Base-by-base conservation (phyloP, 1,284 basidiomycete species). In the Naganishia cerealis region DNA sequence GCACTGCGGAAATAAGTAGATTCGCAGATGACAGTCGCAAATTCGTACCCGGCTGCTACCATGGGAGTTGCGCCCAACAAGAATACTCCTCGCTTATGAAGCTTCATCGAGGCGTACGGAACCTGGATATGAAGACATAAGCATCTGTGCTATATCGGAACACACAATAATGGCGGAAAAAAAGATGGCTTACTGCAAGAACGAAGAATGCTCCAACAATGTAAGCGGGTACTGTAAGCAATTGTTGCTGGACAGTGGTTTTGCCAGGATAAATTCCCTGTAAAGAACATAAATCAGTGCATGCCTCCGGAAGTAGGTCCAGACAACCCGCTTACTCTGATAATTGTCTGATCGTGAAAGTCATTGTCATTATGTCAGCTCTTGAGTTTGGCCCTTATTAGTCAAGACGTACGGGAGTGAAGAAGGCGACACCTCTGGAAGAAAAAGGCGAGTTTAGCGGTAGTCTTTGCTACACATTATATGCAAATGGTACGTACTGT, bases 171-270 rank as follows among this genome's bases (percentile, higher is more conserved):
- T 33, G 29, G 6, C 29, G 29, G 29, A 29, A 15, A 38, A 65
- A 29, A 15, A 38, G 55, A 26, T 9, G 26, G 46, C 67, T 33
- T 52, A 69, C 67, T 46, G 62, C 38, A 10, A 80, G 55, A 1
- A 73, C 73, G 38, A 73, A 72, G 26, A 73, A 57, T 0, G 75
- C 78, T 4, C 78, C 78, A 10, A 74, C 74, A 12, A 79, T 70
- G 61, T 78, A 77, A 5, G 77, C 76, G 1, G 79, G 80, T 0
- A 80, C 79, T 2, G 78, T 79, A n/a, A 75, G 71, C 2, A 80
- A 75, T 67, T 81, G 80, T 40, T 77, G 72, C 21, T 75, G 59
- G 48, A 81, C 73, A n/a, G 76, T 75, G 0, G 75, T 73, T 29
- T 71, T 65, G 21, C 68, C 68, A 0, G 81, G 81, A 72, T 77